These are phyloP conservation scores for Solanum sejunctum DNA, from an alignment of 257 asterid genomes.

Conservation along the genomic window DNA sequence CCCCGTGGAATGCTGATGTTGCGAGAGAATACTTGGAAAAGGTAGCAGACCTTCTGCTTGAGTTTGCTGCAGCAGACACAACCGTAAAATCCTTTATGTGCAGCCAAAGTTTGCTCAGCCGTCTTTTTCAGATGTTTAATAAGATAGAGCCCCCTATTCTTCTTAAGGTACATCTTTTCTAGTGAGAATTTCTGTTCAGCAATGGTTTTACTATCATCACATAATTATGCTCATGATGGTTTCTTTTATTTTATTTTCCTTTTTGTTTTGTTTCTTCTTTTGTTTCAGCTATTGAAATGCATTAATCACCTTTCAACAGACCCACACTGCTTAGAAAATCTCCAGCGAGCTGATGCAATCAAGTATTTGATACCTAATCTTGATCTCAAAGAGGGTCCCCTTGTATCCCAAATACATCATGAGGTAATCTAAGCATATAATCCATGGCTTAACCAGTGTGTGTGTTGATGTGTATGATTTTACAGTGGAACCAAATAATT, in stretches of 20 bases:
- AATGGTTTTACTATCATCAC: not conserved
- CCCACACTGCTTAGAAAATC: slow-evolving; percentile 92
- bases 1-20: slow-evolving; percentile 94
- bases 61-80: slow-evolving; percentile 89
- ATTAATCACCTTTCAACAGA: slow-evolving; percentile 89
- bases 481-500: not conserved
- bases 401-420: slow-evolving; percentile 85
- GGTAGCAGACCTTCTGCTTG: slow-evolving; percentile 95
- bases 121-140: slow-evolving; percentile 96
- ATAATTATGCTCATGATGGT: not conserved
- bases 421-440: slow-evolving; percentile 46
- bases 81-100: slow-evolving; percentile 95
- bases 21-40: slow-evolving; percentile 90
- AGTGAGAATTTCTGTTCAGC: not conserved
- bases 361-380: slow-evolving; percentile 94
- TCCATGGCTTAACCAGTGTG: not conserved
- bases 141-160: slow-evolving; percentile 94
- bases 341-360: slow-evolving; percentile 96
- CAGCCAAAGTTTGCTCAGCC: slow-evolving; percentile 93
- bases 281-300: slow-evolving; percentile 71
- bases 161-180: slow-evolving; percentile 49
- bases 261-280: not conserved
- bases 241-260: not conserved
- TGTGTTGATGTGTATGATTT: not conserved
- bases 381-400: slow-evolving; percentile 89